Conservation (phyloP, 768 basidiomycete species). For the Ephemerocybe angulata region DNA sequence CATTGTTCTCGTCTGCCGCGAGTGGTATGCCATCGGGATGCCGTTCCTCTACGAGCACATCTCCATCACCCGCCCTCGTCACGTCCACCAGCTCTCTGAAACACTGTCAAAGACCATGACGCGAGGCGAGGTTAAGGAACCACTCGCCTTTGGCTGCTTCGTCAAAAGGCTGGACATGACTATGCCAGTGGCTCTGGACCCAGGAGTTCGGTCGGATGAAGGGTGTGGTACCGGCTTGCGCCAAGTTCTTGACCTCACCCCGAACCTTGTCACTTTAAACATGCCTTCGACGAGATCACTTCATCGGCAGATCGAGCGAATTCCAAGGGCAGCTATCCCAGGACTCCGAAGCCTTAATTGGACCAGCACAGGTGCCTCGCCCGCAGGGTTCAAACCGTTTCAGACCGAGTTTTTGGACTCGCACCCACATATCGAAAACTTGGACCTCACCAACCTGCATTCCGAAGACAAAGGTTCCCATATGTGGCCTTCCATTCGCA, state of each 20-base stretch:
- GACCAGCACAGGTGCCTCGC: no score
- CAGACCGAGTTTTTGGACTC: no score
- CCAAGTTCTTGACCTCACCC: neutral
- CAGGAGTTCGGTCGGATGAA: neutral
- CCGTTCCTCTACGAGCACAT: constrained; percentile 26
- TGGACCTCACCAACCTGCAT: no score
- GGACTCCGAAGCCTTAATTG: no score
- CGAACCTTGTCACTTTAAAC: neutral
- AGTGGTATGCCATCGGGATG: constrained; percentile 19
- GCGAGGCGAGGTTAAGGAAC: no score
- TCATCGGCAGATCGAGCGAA: no score
- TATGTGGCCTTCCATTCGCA: neutral
- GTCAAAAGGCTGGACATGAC: neutral
- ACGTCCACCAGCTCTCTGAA: neutral
- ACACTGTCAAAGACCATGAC: neutral
- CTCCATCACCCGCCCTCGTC: constrained; percentile 3
- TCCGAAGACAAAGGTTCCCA: no score
- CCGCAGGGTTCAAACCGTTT: no score
- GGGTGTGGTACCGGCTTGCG: neutral
- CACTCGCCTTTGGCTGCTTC: neutral
- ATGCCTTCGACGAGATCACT: no score
- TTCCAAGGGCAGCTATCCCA: no score
- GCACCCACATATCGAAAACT: no score
- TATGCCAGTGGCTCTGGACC: no score
- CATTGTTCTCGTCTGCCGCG: constrained; percentile 24